Evolutionary conservation across 2,329 filamentous ascomycete species (phyloP).

Genomic region (Amauroascus verrucosus): DNA sequence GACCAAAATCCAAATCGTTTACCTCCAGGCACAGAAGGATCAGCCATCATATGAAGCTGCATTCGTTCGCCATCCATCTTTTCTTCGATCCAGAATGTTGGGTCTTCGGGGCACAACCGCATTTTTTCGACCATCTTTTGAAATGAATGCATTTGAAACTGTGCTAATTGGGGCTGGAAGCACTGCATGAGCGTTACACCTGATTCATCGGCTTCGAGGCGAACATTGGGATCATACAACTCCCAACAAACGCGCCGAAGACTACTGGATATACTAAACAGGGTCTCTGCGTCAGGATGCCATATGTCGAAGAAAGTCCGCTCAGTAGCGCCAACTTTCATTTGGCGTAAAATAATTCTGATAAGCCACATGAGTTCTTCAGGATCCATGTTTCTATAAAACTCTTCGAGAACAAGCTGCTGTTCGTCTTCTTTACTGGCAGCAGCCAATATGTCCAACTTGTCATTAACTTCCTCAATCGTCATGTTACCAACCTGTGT

Average conservation of each 20-base stretch:
- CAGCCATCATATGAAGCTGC: constrained; percentile 83
- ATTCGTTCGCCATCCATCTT: constrained; percentile 95
- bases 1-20: constrained; percentile 82
- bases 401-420: constrained; percentile 65
- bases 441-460: constrained; percentile 66
- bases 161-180: constrained; percentile 90
- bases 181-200: constrained; percentile 81
- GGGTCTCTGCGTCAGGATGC: constrained; percentile 64
- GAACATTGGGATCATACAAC: constrained; percentile 59
- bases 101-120: constrained; percentile 57
- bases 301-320: constrained; percentile 76
- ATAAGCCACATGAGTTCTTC: constrained; percentile 93
- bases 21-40: constrained; percentile 57
- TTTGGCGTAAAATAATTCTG: constrained; percentile 76
- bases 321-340: constrained; percentile 69
- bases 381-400: constrained; percentile 85
- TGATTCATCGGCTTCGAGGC: constrained; percentile 63
- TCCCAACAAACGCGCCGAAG: constrained; percentile 92
- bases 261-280: constrained; percentile 87
- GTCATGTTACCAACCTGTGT: constrained; percentile 66
- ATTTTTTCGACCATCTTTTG: constrained; percentile 65
- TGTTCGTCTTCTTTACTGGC: constrained; percentile 76
- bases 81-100: constrained; percentile 92
- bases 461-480: constrained; percentile 79
- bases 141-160: constrained; percentile 77